These are phyloP conservation scores for Rhododendron molle DNA, from an alignment of 148 eudicot genomes.

Conservation along the genomic window DNA sequence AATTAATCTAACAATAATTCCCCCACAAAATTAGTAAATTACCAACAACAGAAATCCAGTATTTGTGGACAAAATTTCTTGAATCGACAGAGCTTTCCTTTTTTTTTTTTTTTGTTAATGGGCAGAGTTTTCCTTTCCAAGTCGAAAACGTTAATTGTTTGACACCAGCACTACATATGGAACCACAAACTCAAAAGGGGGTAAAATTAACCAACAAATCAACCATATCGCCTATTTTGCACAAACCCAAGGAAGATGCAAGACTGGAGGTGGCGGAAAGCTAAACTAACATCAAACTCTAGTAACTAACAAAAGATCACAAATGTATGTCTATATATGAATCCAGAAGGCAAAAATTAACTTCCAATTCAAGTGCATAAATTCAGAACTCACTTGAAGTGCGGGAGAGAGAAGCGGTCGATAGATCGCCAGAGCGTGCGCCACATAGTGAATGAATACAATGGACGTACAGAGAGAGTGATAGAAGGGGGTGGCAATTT, in stretches of 20 bases:
- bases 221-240: not conserved
- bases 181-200: not conserved
- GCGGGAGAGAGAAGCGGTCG: conserved; percentile 52
- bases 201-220: not conserved
- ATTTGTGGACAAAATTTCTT: not conserved
- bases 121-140: not conserved
- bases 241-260: not conserved
- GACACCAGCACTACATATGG: not conserved
- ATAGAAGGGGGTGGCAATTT: not conserved
- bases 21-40: no score
- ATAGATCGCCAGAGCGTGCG: conserved; percentile 48
- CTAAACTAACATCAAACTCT: not conserved
- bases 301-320: not conserved
- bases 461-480: not conserved
- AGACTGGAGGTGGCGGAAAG: not conserved
- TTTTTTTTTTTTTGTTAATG: no score
- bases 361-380: not conserved
- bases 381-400: conserved; percentile 32
- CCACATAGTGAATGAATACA: conserved; percentile 27
- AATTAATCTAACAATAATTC: not conserved
- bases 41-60: not conserved
- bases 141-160: not conserved
- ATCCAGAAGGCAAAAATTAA: not conserved
- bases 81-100: not conserved
- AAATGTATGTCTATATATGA: not conserved